Base-by-base conservation (phyloP, 1,284 basidiomycete genomes). In the Pseudozyma thailandica region DNA sequence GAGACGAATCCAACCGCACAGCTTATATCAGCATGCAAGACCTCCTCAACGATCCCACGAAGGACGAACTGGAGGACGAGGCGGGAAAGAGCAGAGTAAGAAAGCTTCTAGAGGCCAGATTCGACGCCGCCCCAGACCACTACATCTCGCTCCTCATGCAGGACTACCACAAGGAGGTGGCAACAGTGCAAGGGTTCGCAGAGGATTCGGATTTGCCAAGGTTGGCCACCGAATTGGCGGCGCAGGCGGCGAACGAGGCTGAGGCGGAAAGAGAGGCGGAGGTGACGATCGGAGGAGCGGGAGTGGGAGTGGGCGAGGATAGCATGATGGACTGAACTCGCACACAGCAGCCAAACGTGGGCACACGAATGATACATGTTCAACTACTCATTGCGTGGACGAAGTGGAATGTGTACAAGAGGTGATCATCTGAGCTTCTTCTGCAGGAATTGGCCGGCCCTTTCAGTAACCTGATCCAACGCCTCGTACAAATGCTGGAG, bases 201-300 rank as follows among this genome's bases (percentile, higher is more conserved):
- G 59, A 72, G 9, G 63, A 63, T 35, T 52, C 63, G 9, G 63
- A 72, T 44, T 39, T 72, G 51, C 63, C 69, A 0, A 41, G 63
- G n/a, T 26, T 72, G 7, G 58, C 55, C 0, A 20, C 28, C 9
- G 62, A 66, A 33, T n/a, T 72, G 43, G 69, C 69, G 2, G 39
- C 27, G 2, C 25, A 51, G 30, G 69, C 69, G 2, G 68, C 68
- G 0, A 20, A 15, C 3, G 44, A 61, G 39, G 38, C 28, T 3
- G 21, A 35, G 28, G 18, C 6, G 5, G 15, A 27, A 1, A 26
- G 18, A 10, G 26, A 26, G n/a, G 12, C 21, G 21, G 25, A 9
- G 50, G 28, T 25, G 21, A 23, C 23, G 38, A 26, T 6, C 2
- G 16, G 38, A 3, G 25, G 31, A 7, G 23, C 23, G 27, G 4